Conservation (phyloP, 306 rosid genomes). For the Inga laurina region DNA sequence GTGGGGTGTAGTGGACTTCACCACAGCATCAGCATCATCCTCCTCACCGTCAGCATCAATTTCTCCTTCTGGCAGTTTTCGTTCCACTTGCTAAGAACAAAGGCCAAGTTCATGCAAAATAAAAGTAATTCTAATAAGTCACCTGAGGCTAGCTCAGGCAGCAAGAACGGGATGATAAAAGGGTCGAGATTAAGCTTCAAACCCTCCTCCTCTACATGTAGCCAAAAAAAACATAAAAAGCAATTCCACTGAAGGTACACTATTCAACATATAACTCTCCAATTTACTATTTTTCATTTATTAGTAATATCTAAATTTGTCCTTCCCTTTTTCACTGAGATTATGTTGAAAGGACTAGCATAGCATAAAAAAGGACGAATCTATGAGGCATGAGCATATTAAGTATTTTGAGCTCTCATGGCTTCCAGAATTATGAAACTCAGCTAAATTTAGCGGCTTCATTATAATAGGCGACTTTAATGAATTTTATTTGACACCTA, state of each 20-base stretch:
- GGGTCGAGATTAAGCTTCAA: neutral
- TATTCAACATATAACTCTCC: neutral
- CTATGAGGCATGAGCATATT: neutral
- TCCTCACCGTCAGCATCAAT: slow-evolving; percentile 61
- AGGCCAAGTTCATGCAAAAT: slow-evolving; percentile 30
- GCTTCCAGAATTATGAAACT: neutral
- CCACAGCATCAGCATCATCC: slow-evolving; percentile 62
- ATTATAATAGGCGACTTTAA: neutral
- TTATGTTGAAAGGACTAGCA: neutral
- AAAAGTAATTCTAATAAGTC: neutral
- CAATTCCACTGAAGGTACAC: neutral
- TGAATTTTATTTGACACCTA: slow-evolving; percentile 12
- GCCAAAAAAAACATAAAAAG: neutral
- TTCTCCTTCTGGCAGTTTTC: slow-evolving; percentile 56
- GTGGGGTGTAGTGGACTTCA: slow-evolving; percentile 82
- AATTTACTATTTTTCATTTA: neutral
- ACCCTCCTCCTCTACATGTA: slow-evolving; percentile 5
- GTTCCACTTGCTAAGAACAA: slow-evolving; percentile 55
- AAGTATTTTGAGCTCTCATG: neutral
- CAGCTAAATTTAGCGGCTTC: neutral
- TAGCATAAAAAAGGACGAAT: slow-evolving; percentile 10
- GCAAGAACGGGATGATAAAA: neutral
- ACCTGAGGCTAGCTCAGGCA: neutral
- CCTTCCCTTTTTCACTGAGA: neutral
- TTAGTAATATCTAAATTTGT: neutral